Base-by-base conservation (phyloP, 345 rosid genomes). In the Triadica sebifera region DNA sequence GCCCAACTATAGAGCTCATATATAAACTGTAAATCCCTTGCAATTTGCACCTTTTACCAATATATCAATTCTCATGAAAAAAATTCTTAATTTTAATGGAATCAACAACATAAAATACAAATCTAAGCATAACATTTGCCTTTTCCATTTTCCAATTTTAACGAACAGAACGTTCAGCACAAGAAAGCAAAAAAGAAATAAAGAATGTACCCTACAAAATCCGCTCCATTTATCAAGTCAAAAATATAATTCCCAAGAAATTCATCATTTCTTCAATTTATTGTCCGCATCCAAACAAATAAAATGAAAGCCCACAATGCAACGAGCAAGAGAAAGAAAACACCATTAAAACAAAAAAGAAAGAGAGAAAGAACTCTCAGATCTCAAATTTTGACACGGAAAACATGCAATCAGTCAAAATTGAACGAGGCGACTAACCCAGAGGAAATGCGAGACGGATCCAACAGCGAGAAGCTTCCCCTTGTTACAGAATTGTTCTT, bases 361-460 rank as follows among this genome's bases (percentile, higher is more conserved):
- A 58, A 25, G 52, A 6, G 6, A 25, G 39, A 65, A 63, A 8
- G 10, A 39, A 65, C 11, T 34, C 24, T 50, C 53, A 65, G 53
- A 80, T 24, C 69, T 46, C 45, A n/a, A 45, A 9, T 6, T 13
- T 19, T 63, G 8, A 10, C 4, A 50, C 6, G 38, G 5, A 34
- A 37, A 7, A 6, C 5, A 15, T 1, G 5, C 10, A 43, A 43
- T 4, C 0, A 63, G 20, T 20, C 37, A 37, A 17, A 29, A n/a
- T 16, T 15, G 62, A 37, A 46, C 8, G 1, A 61, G 22, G 55
- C 8, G 6, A 19, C 78, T 50, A 39, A 79, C 81, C 84, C 47
- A 62, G 50, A 39, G 38, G 52, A 72, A 53, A 80, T 68, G 85
- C 57, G 49, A 78, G 70, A 50, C 34, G 79, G 82, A 83, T 73